Percentiles rank a stretch among this genome's conserved stretches.
phyloP scores from a whole-genome alignment of 441 rosid genomes.

The Breynia disticha region DNA sequence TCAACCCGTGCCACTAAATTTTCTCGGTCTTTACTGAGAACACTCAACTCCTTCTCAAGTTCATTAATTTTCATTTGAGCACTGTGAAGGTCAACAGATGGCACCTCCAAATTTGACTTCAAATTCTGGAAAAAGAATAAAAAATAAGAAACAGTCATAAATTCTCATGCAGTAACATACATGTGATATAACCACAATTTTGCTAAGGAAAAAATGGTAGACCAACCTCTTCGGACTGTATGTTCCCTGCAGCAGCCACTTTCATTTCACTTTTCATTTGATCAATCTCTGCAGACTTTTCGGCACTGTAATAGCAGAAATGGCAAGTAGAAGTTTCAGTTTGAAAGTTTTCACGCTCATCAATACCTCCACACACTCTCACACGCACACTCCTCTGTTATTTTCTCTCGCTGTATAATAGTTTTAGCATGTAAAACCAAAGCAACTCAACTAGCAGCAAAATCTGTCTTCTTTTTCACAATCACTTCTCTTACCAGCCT shows the following conservation, averaged over 20 bases:
- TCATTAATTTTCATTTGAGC: neutral
- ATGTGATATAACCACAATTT: slow-evolving; percentile 8
- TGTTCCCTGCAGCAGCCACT: slow-evolving; percentile 27
- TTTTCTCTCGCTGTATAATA: no score
- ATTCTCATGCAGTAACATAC: slow-evolving; percentile 6
- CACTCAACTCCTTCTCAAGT: slow-evolving; percentile 30
- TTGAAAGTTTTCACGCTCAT: no score
- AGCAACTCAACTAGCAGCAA: no score
- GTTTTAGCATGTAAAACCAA: no score
- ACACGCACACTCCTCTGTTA: no score
- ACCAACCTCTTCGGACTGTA: slow-evolving; percentile 34
- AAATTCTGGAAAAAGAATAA: slow-evolving; percentile 14
- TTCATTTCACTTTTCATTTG: slow-evolving; percentile 36
- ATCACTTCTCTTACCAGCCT: neutral
- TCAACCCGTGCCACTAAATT: slow-evolving; percentile 23
- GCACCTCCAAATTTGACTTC: slow-evolving; percentile 28
- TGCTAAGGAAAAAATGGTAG: slow-evolving; percentile 1
- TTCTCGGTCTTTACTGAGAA: slow-evolving; percentile 37
- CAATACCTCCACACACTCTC: no score
- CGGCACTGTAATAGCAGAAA: slow-evolving; percentile 32
- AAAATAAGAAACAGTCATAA: slow-evolving; percentile 3
- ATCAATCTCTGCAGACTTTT: slow-evolving; percentile 47
- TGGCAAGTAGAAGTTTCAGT: neutral
- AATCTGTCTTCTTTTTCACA: neutral
- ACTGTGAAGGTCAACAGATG: slow-evolving; percentile 29